These are phyloP conservation scores for Neofusicoccum ribis DNA, from an alignment of 2,329 filamentous ascomycete genomes.

Conservation along the genomic window DNA sequence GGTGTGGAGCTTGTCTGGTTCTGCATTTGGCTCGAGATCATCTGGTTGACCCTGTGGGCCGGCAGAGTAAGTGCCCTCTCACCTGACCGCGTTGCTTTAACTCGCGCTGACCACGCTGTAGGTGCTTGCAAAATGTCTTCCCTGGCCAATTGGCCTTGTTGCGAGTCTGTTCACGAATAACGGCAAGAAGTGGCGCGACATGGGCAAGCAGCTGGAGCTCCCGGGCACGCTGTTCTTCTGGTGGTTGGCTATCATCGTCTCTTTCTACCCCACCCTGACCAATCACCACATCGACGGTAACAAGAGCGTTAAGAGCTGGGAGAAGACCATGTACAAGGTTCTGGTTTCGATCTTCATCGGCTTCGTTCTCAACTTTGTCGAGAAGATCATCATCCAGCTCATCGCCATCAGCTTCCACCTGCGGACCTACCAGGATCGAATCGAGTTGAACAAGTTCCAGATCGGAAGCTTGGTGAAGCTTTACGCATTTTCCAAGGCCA, in stretches of 20 bases:
- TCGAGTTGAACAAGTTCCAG: conserved; percentile 89
- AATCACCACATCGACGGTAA: conserved; percentile 60
- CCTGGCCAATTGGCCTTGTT: conserved; percentile 60
- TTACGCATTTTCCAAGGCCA: conserved; percentile 64
- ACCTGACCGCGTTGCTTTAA: neutral
- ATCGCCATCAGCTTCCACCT: conserved; percentile 92
- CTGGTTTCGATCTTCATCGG: conserved; percentile 83
- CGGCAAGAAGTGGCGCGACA: conserved; percentile 88
- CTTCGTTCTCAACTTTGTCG: conserved; percentile 75
- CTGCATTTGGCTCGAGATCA: conserved; percentile 88
- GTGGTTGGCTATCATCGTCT: conserved; percentile 83
- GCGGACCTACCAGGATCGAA: conserved; percentile 85
- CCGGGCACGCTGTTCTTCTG: conserved; percentile 87
- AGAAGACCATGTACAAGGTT: conserved; percentile 78
- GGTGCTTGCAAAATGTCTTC: conserved; percentile 65
- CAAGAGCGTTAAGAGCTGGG: conserved; percentile 63
- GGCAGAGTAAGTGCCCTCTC: conserved; percentile 48
- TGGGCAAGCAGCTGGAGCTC: conserved; percentile 81
- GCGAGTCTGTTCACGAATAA: conserved; percentile 82
- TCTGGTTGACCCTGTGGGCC: conserved; percentile 90
- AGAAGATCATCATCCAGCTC: conserved; percentile 93
- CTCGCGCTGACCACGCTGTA: conserved; percentile 27
- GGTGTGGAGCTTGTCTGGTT: conserved; percentile 86
- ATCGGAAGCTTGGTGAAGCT: conserved; percentile 68
- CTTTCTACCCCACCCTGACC: conserved; percentile 80